Evolutionary conservation across 2,329 filamentous ascomycete genomes (phyloP), one percentile per base, ranked within the genome.

Genomic region (Alternaria sp.): DNA sequence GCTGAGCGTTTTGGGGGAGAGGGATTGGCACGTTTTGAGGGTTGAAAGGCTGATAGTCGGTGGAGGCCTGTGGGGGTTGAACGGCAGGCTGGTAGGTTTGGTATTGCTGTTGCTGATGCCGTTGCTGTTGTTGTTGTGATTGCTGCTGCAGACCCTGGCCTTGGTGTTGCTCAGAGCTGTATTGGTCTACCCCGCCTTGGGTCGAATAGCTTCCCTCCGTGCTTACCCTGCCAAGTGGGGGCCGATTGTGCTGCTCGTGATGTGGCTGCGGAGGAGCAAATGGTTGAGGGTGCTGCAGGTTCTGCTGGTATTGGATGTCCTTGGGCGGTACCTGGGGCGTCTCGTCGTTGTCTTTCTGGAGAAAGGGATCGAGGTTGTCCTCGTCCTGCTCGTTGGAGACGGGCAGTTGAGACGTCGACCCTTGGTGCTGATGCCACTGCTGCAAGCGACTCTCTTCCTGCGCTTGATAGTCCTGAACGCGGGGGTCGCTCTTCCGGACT

Each of bases 101-200:
- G 51, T 76, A 76, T 42, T 65, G 67, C 37, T 67, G 67, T 36
- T 67, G 66, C 44, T 67, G 68, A 33, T 58, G 39, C 42, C 63
- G 66, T 26, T 68, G 71, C 54, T 71, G 73, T 67, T 62, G 71
- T 61, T 70, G 70, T 31, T 9, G 36, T 34, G 70, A 72, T 67
- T 61, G 71, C 62, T 63, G 68, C 58, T 70, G 70, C 41, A 56
- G 56, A 44, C 56, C 56, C 33, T 66, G 64, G 41, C 64, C 63
- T 51, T 74, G 71, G 55, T 76, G 73, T 66, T 73, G 69, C 51
- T 77, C 73, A 44, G 76, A 71, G 71, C 75, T 77, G 70, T 77
- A 77, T 58, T 73, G 74, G 21, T 76, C 71, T 73, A 74, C 75
- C 72, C 75, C 74, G 69, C 74, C 72, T 63, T 75, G 72, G 50